Evolutionary conservation across 2,329 filamentous ascomycete genomes (phyloP), one percentile per base, ranked within the genome.

Genomic region (Passalora sequoiae): DNA sequence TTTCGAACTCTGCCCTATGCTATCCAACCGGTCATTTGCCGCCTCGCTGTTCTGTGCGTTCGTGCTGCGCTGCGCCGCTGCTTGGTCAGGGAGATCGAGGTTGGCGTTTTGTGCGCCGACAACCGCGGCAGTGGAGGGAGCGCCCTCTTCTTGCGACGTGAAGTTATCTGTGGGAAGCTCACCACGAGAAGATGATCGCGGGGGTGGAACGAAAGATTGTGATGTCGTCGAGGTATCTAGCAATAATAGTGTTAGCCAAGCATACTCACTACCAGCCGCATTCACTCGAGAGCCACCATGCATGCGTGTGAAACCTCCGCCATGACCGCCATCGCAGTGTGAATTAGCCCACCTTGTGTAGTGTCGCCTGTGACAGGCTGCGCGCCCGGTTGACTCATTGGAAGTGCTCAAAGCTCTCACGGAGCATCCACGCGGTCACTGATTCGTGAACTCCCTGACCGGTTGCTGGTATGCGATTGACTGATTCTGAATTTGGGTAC

Each of bases 1-100:
- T 57, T 72, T 64, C 36, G 69, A 71, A 41, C 65, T 66, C 31
- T 63, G 59, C 17, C 66, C 66, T 38, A 71, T 61, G 57, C 67
- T 71, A 38, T 71, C 68, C 19, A 66, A 48, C 19, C 56, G 61
- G 51, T 69, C 46, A 41, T 42, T 31, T 15, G 46, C 20, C 28
- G 32, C 22, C 12, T 33, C 41, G 20, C 40, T 30, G 31, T 28
- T 30, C 27, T 19, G 15, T 9, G 38, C 21, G 15, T 12, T 19
- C n/a, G 38, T 10, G 8, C 24, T 31, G 6, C 16, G 25, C 25
- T 20, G 24, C 20, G 27, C 16, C 19, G 38, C 8, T 16, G 17
- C 20, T 28, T 43, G 38, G 13, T 29, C 44, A 9, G 51, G 49
- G 15, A 50, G 46, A 27, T 38, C 47, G n/a, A 57, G 42, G 13